Evolutionary conservation across 441 rosid species (phyloP).

Genomic region (Daphne laureola): DNA sequence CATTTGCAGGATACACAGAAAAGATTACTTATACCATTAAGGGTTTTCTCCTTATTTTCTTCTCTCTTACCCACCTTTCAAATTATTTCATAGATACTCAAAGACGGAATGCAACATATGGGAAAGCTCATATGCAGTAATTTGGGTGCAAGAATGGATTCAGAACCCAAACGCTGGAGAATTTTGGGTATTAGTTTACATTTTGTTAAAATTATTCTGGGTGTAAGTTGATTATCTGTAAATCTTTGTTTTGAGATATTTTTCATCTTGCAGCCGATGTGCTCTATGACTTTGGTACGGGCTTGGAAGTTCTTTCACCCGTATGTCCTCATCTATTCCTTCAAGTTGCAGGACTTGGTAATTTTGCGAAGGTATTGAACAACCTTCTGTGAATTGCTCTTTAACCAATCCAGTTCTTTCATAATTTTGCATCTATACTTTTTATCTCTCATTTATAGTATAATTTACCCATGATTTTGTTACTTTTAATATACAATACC

Average conservation of each 20-base stretch:
- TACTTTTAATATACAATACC: too few species aligned
- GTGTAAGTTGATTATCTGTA: conserved; percentile 6
- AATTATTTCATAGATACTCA: conserved; percentile 45
- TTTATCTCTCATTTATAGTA: too few species aligned
- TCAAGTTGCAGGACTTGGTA: conserved; percentile 94
- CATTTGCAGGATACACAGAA: not conserved
- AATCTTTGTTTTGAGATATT: conserved; percentile 7
- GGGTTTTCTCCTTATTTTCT: conserved; percentile 11
- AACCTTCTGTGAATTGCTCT: too few species aligned
- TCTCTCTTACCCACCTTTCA: too few species aligned
- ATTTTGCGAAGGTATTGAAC: conserved; percentile 69
- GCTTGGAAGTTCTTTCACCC: conserved; percentile 87
- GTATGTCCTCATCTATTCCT: conserved; percentile 87
- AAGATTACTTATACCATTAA: not conserved
- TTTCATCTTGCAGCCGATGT: conserved; percentile 62
- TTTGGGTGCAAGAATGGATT: conserved; percentile 97
- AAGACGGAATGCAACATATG: conserved; percentile 95
- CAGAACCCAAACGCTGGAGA: conserved; percentile 95
- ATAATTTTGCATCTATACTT: too few species aligned
- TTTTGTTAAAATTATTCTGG: conserved; percentile 6
- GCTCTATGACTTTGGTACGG: conserved; percentile 88
- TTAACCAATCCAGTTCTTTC: too few species aligned
- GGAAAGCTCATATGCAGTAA: conserved; percentile 92
- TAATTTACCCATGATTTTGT: too few species aligned
- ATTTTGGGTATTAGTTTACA: conserved; percentile 45